Conservation (phyloP, 129 eudicot genomes). For the Logfia minima region DNA sequence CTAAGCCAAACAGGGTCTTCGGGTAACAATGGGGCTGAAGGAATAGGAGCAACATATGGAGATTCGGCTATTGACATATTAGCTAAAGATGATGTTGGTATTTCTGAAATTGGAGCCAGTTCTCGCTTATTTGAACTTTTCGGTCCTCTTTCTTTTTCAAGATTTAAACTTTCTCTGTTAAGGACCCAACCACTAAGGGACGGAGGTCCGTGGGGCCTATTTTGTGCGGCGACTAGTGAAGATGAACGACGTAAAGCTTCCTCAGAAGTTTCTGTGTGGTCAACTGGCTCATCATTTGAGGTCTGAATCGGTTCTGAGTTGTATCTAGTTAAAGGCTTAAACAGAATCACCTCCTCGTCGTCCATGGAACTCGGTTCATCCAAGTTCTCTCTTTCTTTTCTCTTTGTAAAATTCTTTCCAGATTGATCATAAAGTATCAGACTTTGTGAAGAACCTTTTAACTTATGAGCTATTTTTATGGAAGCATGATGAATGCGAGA, state of each 20-base stretch:
- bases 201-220: constrained; percentile 60
- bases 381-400: constrained; percentile 7
- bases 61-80: constrained; percentile 46
- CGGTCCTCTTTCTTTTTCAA: constrained; percentile 45
- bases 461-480: constrained; percentile 34
- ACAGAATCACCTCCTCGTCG: constrained; percentile 93
- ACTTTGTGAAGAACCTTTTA: constrained; percentile 28
- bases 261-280: constrained; percentile 25
- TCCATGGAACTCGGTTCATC: constrained; percentile 35
- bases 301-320: constrained; percentile 70
- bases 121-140: constrained; percentile 38
- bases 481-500: constrained; percentile 64
- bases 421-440: constrained; percentile 38
- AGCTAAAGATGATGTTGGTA: constrained; percentile 43
- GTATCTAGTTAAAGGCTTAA: constrained; percentile 78
- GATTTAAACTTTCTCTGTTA: constrained; percentile 41
- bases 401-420: constrained; percentile 31
- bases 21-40: constrained; percentile 82
- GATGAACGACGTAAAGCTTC: constrained; percentile 61
- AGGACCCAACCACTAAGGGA: constrained; percentile 93
- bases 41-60: constrained; percentile 51
- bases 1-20: constrained; percentile 59
- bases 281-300: constrained; percentile 27
- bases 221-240: constrained; percentile 52
- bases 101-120: constrained; percentile 63